Evolutionary conservation across 768 basidiomycete species (phyloP).

Genomic region (Trametes cinnabarina): DNA sequence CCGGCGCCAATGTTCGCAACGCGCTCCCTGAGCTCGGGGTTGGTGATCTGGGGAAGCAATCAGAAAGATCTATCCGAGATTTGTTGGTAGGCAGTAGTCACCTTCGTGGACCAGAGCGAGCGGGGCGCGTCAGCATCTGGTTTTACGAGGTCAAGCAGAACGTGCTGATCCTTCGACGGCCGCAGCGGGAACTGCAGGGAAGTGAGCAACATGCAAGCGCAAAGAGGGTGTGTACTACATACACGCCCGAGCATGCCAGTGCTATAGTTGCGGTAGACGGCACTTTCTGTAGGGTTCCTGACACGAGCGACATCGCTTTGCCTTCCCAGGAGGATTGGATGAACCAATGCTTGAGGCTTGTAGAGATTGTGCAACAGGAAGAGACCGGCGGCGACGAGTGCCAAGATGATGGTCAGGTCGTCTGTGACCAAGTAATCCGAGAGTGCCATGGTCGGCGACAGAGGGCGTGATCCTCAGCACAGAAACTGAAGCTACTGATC

Average conservation of each 20-base stretch:
- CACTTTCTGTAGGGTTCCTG: conserved; percentile 77
- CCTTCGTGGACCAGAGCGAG: conserved; percentile 79
- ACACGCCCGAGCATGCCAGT: conserved; percentile 82
- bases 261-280: conserved; percentile 87
- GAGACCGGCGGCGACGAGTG: conserved; percentile 70
- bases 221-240: conserved; percentile 28
- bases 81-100: conserved; percentile 26
- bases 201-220: not conserved
- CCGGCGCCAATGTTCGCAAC: conserved; percentile 74
- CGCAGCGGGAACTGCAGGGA: conserved; percentile 63
- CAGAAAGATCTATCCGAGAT: not conserved
- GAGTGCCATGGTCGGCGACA: conserved; percentile 34
- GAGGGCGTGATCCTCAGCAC: not conserved
- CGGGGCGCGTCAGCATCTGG: conserved; percentile 64
- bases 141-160: conserved; percentile 64
- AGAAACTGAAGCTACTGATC: not conserved
- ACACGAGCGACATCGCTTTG: conserved; percentile 89
- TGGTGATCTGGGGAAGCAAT: conserved; percentile 57
- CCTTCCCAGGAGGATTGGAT: conserved; percentile 89
- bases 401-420: conserved; percentile 75
- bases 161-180: conserved; percentile 69
- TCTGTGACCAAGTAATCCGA: conserved; percentile 69
- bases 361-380: conserved; percentile 77
- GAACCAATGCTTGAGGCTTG: conserved; percentile 81
- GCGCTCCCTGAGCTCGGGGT: conserved; percentile 65